Percentiles rank a stretch among this genome's conserved stretches.
Conservation (phyloP, 208 protist genomes). For the Crithidia sp. region DNA sequence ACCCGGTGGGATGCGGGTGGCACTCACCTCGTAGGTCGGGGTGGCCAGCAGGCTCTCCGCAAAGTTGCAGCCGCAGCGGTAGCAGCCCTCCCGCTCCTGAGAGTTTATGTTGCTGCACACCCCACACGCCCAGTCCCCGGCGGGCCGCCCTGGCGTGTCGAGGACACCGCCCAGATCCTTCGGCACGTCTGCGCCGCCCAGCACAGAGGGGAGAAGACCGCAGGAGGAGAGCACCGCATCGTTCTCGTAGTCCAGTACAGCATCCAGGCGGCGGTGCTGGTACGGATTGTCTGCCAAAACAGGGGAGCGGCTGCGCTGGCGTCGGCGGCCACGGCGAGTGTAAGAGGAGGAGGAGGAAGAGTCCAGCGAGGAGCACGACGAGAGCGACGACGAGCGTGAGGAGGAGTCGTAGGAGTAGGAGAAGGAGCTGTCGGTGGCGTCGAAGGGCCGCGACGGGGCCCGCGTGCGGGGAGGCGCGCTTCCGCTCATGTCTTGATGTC, state of each 20-base stretch:
- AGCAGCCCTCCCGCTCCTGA: constrained; percentile 61
- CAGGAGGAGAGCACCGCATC: background rate
- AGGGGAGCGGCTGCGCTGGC: constrained; percentile 20
- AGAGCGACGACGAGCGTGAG: constrained; percentile 13
- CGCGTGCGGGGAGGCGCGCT: background rate
- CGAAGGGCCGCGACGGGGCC: background rate
- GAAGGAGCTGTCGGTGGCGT: constrained; percentile 21
- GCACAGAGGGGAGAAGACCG: background rate
- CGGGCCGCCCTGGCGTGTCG: constrained; percentile 28
- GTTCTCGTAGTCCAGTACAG: constrained; percentile 14
- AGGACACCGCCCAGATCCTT: background rate
- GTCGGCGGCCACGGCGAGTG: constrained; percentile 10
- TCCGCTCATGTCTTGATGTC: constrained; percentile 10
- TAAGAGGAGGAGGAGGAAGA: background rate
- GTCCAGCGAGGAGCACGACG: constrained; percentile 11
- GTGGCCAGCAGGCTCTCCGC: constrained; percentile 39
- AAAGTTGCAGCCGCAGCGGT: constrained; percentile 63
- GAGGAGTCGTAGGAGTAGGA: constrained; percentile 27
- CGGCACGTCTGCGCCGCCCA: background rate
- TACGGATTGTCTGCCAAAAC: background rate
- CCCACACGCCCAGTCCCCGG: constrained; percentile 77
- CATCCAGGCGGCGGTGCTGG: constrained; percentile 13
- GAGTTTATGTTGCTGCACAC: constrained; percentile 90
- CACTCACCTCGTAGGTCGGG: constrained; percentile 51
- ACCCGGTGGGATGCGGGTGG: constrained; percentile 35